These are phyloP conservation scores for Rubia occidens DNA, from an alignment of 305 asterid genomes.

Conservation along the genomic window DNA sequence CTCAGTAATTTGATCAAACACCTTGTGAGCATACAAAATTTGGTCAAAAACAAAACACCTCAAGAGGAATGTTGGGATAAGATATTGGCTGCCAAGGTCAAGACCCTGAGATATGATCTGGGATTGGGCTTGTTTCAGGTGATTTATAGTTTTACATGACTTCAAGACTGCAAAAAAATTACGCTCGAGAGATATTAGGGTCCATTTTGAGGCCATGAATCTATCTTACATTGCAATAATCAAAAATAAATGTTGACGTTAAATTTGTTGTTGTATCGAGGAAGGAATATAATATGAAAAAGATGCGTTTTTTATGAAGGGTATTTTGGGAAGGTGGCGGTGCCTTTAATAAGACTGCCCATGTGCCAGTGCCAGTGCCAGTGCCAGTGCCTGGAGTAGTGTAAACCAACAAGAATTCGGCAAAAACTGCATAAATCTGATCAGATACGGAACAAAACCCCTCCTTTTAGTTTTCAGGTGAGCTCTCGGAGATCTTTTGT, in stretches of 20 bases:
- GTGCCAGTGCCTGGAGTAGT: too few relatives aligned
- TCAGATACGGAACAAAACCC: neutral
- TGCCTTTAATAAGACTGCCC: neutral
- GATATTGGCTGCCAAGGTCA: conserved; percentile 32
- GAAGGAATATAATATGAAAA: neutral
- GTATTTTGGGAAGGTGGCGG: neutral
- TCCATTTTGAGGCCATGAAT: conserved; percentile 10
- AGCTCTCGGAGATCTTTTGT: neutral
- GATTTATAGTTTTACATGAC: conserved; percentile 49
- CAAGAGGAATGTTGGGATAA: conserved; percentile 41
- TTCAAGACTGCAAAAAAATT: conserved; percentile 29
- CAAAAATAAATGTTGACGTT: neutral
- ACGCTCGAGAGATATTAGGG: conserved; percentile 20
- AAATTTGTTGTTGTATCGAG: neutral
- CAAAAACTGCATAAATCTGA: neutral
- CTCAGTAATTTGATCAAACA: conserved; percentile 51
- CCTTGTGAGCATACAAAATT: conserved; percentile 33
- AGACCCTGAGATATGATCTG: conserved; percentile 42
- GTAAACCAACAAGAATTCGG: neutral
- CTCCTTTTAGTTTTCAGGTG: neutral
- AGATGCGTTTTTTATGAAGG: neutral
- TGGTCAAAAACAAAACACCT: conserved; percentile 33
- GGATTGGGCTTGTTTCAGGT: conserved; percentile 53
- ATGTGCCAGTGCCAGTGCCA: too few relatives aligned
- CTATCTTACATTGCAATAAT: neutral